These are phyloP conservation scores for Tylopilus balloui DNA, from an alignment of 768 basidiomycete species.

Conservation along the genomic window DNA sequence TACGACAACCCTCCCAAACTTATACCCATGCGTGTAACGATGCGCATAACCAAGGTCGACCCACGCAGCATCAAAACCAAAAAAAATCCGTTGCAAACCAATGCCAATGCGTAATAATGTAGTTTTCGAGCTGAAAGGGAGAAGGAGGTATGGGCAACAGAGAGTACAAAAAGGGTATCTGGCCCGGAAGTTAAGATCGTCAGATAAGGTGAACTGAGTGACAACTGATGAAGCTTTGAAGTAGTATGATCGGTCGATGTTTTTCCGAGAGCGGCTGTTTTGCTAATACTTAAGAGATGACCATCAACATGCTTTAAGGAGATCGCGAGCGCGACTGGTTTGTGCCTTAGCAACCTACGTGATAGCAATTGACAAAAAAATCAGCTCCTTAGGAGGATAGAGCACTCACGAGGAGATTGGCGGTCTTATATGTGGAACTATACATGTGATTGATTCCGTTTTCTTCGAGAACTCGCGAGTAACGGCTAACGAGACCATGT, in stretches of 20 bases:
- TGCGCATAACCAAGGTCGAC: not conserved
- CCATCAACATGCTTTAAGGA: constrained; percentile 55
- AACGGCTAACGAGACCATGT: constrained; percentile 72
- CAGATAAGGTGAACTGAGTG: not conserved
- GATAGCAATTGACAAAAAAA: constrained; percentile 1
- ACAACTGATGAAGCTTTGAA: not conserved
- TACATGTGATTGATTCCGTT: constrained; percentile 82
- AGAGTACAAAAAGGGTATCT: constrained; percentile 16
- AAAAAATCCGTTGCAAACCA: constrained; percentile 5
- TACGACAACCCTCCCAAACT: not conserved
- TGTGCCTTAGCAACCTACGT: constrained; percentile 54
- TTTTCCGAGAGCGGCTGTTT: constrained; percentile 3
- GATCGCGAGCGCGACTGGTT: constrained; percentile 50
- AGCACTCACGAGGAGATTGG: constrained; percentile 60
- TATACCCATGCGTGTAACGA: not conserved
- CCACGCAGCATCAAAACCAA: not conserved
- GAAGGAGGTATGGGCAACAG: not conserved
- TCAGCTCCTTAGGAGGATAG: constrained; percentile 13
- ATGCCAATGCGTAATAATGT: constrained; percentile 4
- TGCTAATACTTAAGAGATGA: not conserved
- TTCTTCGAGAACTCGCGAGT: constrained; percentile 66
- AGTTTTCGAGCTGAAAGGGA: not conserved
- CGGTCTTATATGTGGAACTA: constrained; percentile 78
- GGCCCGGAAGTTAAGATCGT: constrained; percentile 11
- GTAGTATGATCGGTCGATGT: not conserved